Evolutionary conservation across 2,329 filamentous ascomycete species (phyloP), one percentile per base, ranked within the genome.

Genomic region (Penicillium sp.): DNA sequence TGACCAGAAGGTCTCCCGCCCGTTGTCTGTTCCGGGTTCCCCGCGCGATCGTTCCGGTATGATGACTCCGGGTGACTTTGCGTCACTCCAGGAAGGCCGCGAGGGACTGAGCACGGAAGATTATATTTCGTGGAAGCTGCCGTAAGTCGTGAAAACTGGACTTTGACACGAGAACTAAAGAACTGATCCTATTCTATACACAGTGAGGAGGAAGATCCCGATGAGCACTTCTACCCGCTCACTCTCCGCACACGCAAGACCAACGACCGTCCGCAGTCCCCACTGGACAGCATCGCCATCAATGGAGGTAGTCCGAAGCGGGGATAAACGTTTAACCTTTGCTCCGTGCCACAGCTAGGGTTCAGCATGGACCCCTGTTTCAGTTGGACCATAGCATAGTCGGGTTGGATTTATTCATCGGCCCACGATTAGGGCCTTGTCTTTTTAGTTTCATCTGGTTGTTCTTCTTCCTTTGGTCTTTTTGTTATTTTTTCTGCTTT

Each of bases 41-140:
- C 95, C 95, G 10, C 85, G 93, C 61, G 93, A 96, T 73, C 86
- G 92, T 36, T 89, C 89, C 44, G 95, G 95, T 55, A 96, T 97
- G 92, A 98, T 99, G 95, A 99, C 95, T 0, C 95, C 95, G 7
- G 95, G 95, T 49, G 95, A 99, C 77, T 98, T 98, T 82, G 95
- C 92, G 31, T 96, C 92, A 67, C 81, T 99, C 56, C 95, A 98
- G 78, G 95, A 99, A 78, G 92, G 92, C 46, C 89, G 89, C 44
- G 95, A 99, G 76, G 93, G 94, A 1, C 79, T 99, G 67, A 95
- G 85, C 79, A 98, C 95, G 0, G 95, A 99, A 78, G 95, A 99
- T 73, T 98, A 99, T 76, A 92, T 98, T 71, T 90, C 94, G 35
- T 99, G 95, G 95, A 96, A 96, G 79, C 82, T 98, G 59, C 95